These are phyloP conservation scores for Tetradesmus lagerheimii DNA, from an alignment of 139 green algal genomes.

Conservation along the genomic window DNA sequence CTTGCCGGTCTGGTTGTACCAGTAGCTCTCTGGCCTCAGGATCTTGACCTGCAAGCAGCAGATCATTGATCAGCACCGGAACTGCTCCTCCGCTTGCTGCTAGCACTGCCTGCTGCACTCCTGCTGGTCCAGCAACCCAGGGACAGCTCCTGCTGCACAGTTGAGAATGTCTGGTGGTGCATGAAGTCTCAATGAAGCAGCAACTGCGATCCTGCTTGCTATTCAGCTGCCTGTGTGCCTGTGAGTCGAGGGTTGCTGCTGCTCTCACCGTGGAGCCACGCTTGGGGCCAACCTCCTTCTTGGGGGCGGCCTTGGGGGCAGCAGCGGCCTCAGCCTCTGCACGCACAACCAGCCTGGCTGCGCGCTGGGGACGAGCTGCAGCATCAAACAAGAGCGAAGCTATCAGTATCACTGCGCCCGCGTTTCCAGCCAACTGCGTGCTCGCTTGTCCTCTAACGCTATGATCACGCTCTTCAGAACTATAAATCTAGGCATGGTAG, in stretches of 20 bases:
- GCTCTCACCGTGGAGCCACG: slow-evolving; percentile 77
- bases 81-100: background rate
- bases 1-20: slow-evolving; percentile 98
- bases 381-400: background rate
- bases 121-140: no score
- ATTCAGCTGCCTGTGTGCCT: background rate
- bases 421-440: background rate
- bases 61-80: background rate
- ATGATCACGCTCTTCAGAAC: background rate
- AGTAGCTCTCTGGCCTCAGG: slow-evolving; percentile 98
- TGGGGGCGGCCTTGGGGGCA: slow-evolving; percentile 63
- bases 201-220: background rate
- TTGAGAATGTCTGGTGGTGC: no score
- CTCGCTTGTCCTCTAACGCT: background rate
- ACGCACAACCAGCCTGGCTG: slow-evolving; percentile 53
- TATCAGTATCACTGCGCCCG: slow-evolving; percentile 23
- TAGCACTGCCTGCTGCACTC: background rate
- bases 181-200: background rate
- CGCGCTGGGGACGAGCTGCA: slow-evolving; percentile 47
- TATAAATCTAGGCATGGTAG: background rate
- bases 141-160: background rate
- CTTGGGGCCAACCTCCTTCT: slow-evolving; percentile 86
- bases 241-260: background rate
- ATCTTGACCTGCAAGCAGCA: slow-evolving; percentile 90
- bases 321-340: slow-evolving; percentile 58